Conservation (phyloP, 306 rosid species). For the Medicago arabica region DNA sequence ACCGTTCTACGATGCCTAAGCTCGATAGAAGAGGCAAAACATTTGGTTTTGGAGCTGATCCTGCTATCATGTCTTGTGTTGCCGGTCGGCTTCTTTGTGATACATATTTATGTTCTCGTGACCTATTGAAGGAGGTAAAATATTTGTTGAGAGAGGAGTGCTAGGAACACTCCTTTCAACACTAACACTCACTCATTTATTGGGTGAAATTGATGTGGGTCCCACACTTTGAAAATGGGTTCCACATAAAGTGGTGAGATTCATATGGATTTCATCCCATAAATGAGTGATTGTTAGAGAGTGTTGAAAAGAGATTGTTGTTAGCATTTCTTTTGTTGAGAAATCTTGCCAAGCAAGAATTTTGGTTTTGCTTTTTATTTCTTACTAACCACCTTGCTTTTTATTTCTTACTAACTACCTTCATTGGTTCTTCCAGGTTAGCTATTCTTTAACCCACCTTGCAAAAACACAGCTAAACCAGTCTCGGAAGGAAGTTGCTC, state of each 20-base stretch:
- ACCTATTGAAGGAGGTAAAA: slow-evolving; percentile 86
- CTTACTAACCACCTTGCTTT: slow-evolving; percentile 32
- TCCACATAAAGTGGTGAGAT: too few relatives aligned
- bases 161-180: too few relatives aligned
- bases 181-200: too few relatives aligned
- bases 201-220: too few relatives aligned
- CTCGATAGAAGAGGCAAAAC: slow-evolving; percentile 67
- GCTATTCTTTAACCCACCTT: slow-evolving; percentile 86
- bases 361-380: slow-evolving; percentile 37
- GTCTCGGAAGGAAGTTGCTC: slow-evolving; percentile 85
- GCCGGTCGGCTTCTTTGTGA: slow-evolving; percentile 97
- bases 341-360: slow-evolving; percentile 15
- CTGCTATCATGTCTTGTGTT: slow-evolving; percentile 87
- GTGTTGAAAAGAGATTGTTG: too few relatives aligned
- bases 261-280: too few relatives aligned
- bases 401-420: slow-evolving; percentile 40
- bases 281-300: too few relatives aligned
- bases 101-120: slow-evolving; percentile 88
- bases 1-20: slow-evolving; percentile 86
- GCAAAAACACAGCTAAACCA: slow-evolving; percentile 89
- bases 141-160: slow-evolving; percentile 22
- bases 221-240: too few relatives aligned
- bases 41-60: slow-evolving; percentile 93
- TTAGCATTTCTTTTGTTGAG: slow-evolving; percentile 13
- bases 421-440: slow-evolving; percentile 70